phyloP scores from a whole-genome alignment of 2,329 filamentous ascomycete genomes.

The Leptoxyphium fumago region DNA sequence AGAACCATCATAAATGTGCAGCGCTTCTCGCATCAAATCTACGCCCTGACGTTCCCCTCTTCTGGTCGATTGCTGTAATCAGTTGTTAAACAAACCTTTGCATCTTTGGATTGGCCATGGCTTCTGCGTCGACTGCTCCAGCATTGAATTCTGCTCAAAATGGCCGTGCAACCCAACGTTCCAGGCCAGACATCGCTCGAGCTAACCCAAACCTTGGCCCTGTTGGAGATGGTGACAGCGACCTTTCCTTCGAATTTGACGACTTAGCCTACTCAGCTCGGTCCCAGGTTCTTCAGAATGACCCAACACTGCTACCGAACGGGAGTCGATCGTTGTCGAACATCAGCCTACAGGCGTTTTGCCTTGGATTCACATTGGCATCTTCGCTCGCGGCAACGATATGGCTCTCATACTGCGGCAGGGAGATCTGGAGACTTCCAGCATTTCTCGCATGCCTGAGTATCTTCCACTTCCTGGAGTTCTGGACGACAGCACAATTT shows the following conservation, averaged over 20 bases:
- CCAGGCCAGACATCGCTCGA: neutral
- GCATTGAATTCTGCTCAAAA: neutral
- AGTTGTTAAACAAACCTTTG: too few relatives aligned
- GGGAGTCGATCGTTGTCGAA: slow-evolving; percentile 31
- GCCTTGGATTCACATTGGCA: slow-evolving; percentile 25
- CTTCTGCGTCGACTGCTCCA: neutral
- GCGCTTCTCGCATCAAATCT: too few relatives aligned
- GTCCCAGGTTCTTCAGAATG: slow-evolving; percentile 5
- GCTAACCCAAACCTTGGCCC: neutral
- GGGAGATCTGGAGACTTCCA: slow-evolving; percentile 38
- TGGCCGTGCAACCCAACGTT: neutral
- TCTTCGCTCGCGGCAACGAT: slow-evolving; percentile 16
- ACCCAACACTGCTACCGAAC: slow-evolving; percentile 24
- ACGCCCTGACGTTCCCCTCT: too few relatives aligned
- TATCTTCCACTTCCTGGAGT: slow-evolving; percentile 91
- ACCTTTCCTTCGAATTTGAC: neutral
- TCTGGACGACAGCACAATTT: slow-evolving; percentile 72
- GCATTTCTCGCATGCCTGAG: slow-evolving; percentile 55
- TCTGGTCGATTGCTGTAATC: too few relatives aligned
- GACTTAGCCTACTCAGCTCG: neutral
- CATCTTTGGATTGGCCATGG: neutral
- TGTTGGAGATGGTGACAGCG: neutral
- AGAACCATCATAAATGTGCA: too few relatives aligned
- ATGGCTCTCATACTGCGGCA: slow-evolving; percentile 6
- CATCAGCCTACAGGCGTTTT: slow-evolving; percentile 32